Conservation (phyloP, 2,329 filamentous ascomycete species). For the Balansia obtecta region DNA sequence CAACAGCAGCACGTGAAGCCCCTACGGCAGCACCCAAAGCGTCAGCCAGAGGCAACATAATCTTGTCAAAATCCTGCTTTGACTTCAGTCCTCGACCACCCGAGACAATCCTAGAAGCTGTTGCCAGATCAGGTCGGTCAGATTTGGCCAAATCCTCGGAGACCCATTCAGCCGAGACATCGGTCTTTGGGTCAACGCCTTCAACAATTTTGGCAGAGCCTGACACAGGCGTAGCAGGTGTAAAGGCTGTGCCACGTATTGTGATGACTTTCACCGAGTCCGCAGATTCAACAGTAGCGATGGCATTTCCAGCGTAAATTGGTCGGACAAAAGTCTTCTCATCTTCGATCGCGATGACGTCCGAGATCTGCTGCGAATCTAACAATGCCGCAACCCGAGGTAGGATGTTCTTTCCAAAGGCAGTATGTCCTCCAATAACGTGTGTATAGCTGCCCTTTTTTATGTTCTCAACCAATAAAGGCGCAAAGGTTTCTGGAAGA, state of each 20-base stretch:
- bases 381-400: constrained; percentile 84
- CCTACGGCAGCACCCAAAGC: constrained; percentile 90
- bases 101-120: constrained; percentile 81
- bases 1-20: constrained; percentile 86
- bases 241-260: constrained; percentile 85
- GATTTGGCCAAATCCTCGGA: constrained; percentile 88
- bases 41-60: constrained; percentile 89
- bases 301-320: constrained; percentile 96
- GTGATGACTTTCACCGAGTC: constrained; percentile 84
- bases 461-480: constrained; percentile 87
- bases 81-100: constrained; percentile 93
- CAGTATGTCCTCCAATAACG: constrained; percentile 79
- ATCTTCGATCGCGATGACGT: constrained; percentile 74
- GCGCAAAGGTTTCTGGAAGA: constrained; percentile 88
- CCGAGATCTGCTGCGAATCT: constrained; percentile 86
- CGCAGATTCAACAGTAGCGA: constrained; percentile 84
- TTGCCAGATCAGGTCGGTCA: constrained; percentile 84
- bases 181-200: constrained; percentile 70
- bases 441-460: constrained; percentile 93
- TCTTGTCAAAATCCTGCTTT: constrained; percentile 88
- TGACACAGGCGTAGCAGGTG: constrained; percentile 56
- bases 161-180: constrained; percentile 71
- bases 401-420: constrained; percentile 91
- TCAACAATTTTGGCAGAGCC: constrained; percentile 68
- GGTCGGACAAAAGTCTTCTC: constrained; percentile 93